A percentile compares a stretch with the other conserved stretches of the same genome.
phyloP scores from a whole-genome alignment of 2,329 filamentous ascomycete genomes.

The Calonectria pseudoturangicola region DNA sequence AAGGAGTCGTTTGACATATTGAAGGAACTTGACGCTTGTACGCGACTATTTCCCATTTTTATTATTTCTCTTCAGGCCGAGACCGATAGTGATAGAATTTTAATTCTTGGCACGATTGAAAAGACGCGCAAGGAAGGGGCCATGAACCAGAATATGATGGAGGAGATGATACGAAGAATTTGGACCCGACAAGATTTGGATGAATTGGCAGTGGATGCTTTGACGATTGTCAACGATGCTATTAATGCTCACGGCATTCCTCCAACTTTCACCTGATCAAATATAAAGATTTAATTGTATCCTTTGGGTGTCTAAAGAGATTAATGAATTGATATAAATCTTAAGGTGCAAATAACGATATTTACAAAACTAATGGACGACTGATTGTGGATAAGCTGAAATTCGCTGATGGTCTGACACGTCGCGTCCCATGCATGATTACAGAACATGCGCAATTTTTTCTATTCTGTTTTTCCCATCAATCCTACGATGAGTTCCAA shows the following conservation, averaged over 20 bases:
- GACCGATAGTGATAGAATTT: not conserved
- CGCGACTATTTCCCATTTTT: not conserved
- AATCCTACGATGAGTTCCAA: not conserved
- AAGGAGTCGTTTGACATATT: not conserved
- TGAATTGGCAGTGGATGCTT: not conserved
- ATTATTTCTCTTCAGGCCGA: slow-evolving; percentile 7
- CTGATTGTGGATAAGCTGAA: not conserved
- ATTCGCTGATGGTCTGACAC: too few relatives aligned
- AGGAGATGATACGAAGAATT: slow-evolving; percentile 11
- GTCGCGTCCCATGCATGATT: too few relatives aligned
- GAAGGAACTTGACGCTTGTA: not conserved
- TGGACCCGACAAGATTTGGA: not conserved
- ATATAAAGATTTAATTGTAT: not conserved
- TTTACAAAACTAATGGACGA: not conserved
- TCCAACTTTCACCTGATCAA: not conserved
- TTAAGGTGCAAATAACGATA: not conserved
- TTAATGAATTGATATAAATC: not conserved
- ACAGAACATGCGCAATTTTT: too few relatives aligned
- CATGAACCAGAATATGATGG: not conserved
- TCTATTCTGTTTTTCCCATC: too few relatives aligned
- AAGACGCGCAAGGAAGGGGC: too few relatives aligned
- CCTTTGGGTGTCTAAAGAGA: not conserved
- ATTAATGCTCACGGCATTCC: not conserved
- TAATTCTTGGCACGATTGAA: not conserved
- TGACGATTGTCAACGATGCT: not conserved